phyloP scores from a whole-genome alignment of 164 flowering plant genomes.

The Stephania cephalantha region DNA sequence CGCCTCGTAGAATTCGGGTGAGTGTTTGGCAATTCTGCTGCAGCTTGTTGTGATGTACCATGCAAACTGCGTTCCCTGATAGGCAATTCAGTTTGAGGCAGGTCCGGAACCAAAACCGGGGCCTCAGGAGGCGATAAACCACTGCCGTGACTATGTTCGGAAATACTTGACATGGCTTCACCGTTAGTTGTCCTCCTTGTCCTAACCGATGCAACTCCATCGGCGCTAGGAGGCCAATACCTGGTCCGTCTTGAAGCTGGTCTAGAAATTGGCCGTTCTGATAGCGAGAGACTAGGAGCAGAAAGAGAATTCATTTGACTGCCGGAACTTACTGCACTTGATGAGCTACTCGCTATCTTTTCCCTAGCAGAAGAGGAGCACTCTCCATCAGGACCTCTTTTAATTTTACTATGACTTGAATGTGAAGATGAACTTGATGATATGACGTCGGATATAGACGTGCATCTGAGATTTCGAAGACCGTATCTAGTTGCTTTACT shows the following conservation, averaged over 20 bases:
- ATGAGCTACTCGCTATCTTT: slow-evolving; percentile 35
- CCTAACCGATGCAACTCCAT: slow-evolving; percentile 40
- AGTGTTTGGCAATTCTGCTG: slow-evolving; percentile 23
- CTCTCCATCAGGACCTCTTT: slow-evolving; percentile 31
- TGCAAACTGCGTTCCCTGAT: slow-evolving; percentile 14
- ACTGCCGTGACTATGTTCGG: slow-evolving; percentile 32
- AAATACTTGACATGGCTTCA: slow-evolving; percentile 28
- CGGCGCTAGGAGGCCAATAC: slow-evolving; percentile 27
- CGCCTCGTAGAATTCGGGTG: slow-evolving; percentile 23
- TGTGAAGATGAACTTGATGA: slow-evolving; percentile 44
- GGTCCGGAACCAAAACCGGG: slow-evolving; percentile 15
- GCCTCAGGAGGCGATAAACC: slow-evolving; percentile 22
- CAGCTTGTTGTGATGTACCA: slow-evolving; percentile 26
- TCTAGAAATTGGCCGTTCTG: slow-evolving; percentile 26
- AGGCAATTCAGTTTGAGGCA: slow-evolving; percentile 25
- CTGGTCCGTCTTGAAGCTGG: slow-evolving; percentile 36
- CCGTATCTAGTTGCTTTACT: slow-evolving; percentile 34
- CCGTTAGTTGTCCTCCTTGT: slow-evolving; percentile 36
- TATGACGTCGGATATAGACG: slow-evolving; percentile 48
- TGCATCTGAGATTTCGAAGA: slow-evolving; percentile 48
- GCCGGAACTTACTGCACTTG: slow-evolving; percentile 26
- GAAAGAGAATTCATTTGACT: slow-evolving; percentile 10
- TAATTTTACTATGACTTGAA: slow-evolving; percentile 29
- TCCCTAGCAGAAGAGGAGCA: slow-evolving; percentile 25
- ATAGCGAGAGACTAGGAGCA: slow-evolving; percentile 22